A percentile compares a stretch with the other conserved stretches of the same genome.
phyloP scores from a whole-genome alignment of 2,329 filamentous ascomycete genomes.

The Botrytis pseudocinerea region DNA sequence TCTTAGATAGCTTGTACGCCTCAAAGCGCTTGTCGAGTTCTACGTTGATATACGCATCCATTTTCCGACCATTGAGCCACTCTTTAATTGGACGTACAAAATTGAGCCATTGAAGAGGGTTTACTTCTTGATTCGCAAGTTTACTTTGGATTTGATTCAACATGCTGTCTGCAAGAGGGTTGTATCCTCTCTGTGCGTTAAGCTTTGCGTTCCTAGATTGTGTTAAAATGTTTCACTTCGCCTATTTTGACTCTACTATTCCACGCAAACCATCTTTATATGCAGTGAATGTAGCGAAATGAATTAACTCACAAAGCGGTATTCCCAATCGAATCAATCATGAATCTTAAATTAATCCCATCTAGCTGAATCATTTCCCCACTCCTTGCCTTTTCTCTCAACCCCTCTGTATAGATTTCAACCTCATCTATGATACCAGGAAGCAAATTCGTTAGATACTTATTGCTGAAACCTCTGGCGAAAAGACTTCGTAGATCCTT shows the following conservation, averaged over 20 bases:
- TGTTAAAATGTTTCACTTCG: neutral
- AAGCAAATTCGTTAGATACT: slow-evolving; percentile 28
- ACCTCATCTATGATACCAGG: slow-evolving; percentile 30
- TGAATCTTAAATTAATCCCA: slow-evolving; percentile 28
- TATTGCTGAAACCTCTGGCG: slow-evolving; percentile 32
- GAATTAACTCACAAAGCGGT: slow-evolving; percentile 21
- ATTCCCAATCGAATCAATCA: slow-evolving; percentile 33
- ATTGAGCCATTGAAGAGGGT: slow-evolving; percentile 28
- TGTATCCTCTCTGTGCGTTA: slow-evolving; percentile 29
- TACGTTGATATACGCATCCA: slow-evolving; percentile 32
- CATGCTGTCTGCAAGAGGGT: slow-evolving; percentile 31
- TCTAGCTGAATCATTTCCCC: slow-evolving; percentile 30
- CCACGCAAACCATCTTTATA: neutral
- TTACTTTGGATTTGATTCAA: slow-evolving; percentile 30
- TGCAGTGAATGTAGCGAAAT: neutral
- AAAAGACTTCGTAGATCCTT: slow-evolving; percentile 32
- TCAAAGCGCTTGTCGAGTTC: slow-evolving; percentile 33
- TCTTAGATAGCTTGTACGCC: neutral
- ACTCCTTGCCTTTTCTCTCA: slow-evolving; percentile 27
- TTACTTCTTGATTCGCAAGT: slow-evolving; percentile 26
- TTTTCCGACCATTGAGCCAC: slow-evolving; percentile 30
- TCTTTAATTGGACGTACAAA: slow-evolving; percentile 27
- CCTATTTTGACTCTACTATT: neutral
- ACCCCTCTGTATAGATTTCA: neutral
- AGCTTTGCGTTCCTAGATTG: slow-evolving; percentile 24